Evolutionary conservation across 768 basidiomycete genomes (phyloP), one percentile per base, ranked within the genome.

Genomic region (Guyanaporus albipodus): DNA sequence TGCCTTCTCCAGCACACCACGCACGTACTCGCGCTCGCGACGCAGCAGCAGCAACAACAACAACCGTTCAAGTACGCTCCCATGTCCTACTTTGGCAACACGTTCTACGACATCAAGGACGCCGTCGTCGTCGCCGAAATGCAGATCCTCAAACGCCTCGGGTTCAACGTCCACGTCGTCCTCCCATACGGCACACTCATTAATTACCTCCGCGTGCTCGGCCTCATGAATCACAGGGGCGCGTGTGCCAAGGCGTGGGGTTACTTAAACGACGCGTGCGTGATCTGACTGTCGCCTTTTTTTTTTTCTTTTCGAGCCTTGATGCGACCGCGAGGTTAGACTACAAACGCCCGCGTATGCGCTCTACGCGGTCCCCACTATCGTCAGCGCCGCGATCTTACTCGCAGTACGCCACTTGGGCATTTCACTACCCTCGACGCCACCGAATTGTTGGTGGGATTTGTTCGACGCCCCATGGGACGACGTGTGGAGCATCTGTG

Each of bases 41-140:
- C 62, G 31, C 38, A 44, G n/a, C n/a, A n/a, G n/a, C n/a, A n/a
- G n/a, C n/a, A 66, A 60, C 29, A 34, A 48, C 35, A 61, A 17
- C 45, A 54, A 28, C 71, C 18, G 61, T 82, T 88, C 70, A 75
- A 76, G 57, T 91, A 93, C 67, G 68, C 75, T 3, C 85, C 91
- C 11, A 94, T 92, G 89, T 83, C 87, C 15, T 94, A 92, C 68
- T 93, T 90, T 64, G 83, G 88, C 12, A 78, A 77, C 58, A 84
- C 82, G 2, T 98, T 95, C 60, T 97, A 97, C 71, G 90, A 94
- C 52, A 75, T 91, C 66, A 97, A 95, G 62, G 96, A 99, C 61
- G 85, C 88, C 7, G 73, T 97, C 39, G 91, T 97, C 18, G 86
- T 94, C 12, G 83, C 87, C 2, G 96, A 99, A 68, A 98, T 98